Conservation (phyloP, 495 filamentous ascomycete genomes). For the Trichocladium uniseriatum region DNA sequence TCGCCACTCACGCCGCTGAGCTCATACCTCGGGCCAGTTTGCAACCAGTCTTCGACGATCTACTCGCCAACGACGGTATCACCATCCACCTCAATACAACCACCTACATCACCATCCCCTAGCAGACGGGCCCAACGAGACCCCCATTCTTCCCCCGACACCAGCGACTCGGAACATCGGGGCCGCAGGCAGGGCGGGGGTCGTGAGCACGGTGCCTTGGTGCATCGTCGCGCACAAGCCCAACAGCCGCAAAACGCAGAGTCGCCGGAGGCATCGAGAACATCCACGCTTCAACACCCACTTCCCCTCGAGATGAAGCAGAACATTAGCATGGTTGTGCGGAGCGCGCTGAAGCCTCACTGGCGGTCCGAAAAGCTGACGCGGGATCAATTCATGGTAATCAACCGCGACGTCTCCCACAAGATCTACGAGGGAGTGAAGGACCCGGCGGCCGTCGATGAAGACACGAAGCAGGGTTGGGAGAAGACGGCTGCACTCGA, state of each 20-base stretch:
- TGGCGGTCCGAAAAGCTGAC: slow-evolving; percentile 61
- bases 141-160: slow-evolving; percentile 29
- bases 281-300: slow-evolving; percentile 45
- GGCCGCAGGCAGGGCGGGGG: slow-evolving; percentile 6
- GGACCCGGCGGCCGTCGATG: slow-evolving; percentile 44
- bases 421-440: slow-evolving; percentile 76
- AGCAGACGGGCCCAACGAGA: slow-evolving; percentile 7
- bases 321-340: slow-evolving; percentile 73
- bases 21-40: slow-evolving; percentile 53
- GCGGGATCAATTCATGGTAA: slow-evolving; percentile 76
- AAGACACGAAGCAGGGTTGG: slow-evolving; percentile 50
- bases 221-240: slow-evolving; percentile 45
- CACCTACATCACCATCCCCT: slow-evolving; percentile 29
- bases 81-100: slow-evolving; percentile 11
- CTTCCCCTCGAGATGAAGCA: slow-evolving; percentile 67
- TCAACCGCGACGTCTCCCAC: slow-evolving; percentile 75
- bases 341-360: slow-evolving; percentile 63
- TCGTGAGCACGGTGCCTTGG: slow-evolving; percentile 17
- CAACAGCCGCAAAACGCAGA: slow-evolving; percentile 25
- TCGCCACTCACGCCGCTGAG: slow-evolving; percentile 59
- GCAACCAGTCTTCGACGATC: slow-evolving; percentile 41
- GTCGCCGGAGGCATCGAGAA: slow-evolving; percentile 41
- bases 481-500: slow-evolving; percentile 64
- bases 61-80: slow-evolving; percentile 43
- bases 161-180: slow-evolving; percentile 37